phyloP scores from a whole-genome alignment of 2,329 filamentous ascomycete species.

The Aspergillus vadensis region DNA sequence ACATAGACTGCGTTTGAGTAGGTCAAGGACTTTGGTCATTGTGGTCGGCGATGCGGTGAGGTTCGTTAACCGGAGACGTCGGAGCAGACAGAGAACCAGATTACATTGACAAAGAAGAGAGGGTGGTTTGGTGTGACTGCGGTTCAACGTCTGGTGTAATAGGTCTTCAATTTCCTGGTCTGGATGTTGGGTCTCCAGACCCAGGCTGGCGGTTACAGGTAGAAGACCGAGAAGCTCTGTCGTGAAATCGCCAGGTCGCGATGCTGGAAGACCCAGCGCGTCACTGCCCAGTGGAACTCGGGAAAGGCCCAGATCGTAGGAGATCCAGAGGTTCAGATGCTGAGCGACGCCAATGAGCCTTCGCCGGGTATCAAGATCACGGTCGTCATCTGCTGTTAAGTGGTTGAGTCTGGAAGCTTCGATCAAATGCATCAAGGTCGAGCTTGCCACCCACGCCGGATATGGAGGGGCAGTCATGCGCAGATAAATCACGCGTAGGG shows the following conservation, averaged over 20 bases:
- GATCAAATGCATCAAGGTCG: slow-evolving; percentile 49
- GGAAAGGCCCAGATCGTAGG: slow-evolving; percentile 59
- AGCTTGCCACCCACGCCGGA: slow-evolving; percentile 42
- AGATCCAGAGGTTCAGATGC: slow-evolving; percentile 61
- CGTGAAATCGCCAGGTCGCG: slow-evolving; percentile 51
- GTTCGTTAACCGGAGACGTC: slow-evolving; percentile 54
- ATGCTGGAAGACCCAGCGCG: slow-evolving; percentile 34
- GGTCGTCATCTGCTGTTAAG: slow-evolving; percentile 20
- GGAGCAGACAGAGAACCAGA: slow-evolving; percentile 56
- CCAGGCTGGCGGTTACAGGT: slow-evolving; percentile 54
- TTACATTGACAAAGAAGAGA: slow-evolving; percentile 57
- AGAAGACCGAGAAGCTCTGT: slow-evolving; percentile 54
- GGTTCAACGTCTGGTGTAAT: slow-evolving; percentile 42
- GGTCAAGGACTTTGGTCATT: slow-evolving; percentile 48
- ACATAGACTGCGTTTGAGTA: slow-evolving; percentile 47
- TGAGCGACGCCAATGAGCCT: slow-evolving; percentile 53
- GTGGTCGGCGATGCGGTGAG: slow-evolving; percentile 44
- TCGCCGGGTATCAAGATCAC: slow-evolving; percentile 40
- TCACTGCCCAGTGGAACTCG: slow-evolving; percentile 51
- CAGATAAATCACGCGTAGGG: slow-evolving; percentile 55
- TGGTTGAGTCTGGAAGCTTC: slow-evolving; percentile 50
- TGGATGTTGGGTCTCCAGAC: slow-evolving; percentile 49
- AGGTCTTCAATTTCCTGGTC: slow-evolving; percentile 47
- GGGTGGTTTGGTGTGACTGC: slow-evolving; percentile 45
- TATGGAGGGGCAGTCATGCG: slow-evolving; percentile 56